Evolutionary conservation across 805 yeast genomes (phyloP).

Genomic region (Lipomyces kockii): DNA sequence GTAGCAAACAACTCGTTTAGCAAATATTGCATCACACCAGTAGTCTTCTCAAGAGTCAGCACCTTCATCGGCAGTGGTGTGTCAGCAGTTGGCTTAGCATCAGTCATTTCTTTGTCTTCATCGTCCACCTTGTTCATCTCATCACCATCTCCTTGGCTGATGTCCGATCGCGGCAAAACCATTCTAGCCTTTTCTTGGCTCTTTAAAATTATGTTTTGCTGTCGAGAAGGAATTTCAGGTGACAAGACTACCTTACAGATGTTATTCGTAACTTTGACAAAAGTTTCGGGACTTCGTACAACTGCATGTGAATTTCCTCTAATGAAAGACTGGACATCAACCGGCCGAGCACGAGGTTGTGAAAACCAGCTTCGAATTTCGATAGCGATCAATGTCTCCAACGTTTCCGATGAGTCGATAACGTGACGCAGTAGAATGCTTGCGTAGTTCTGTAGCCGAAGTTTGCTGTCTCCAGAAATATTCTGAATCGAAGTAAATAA

Average conservation of each 20-base stretch:
- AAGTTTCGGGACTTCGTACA: slow-evolving; percentile 55
- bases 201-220: slow-evolving; percentile 28
- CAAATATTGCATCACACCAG: slow-evolving; percentile 68
- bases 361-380: slow-evolving; percentile 56
- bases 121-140: slow-evolving; percentile 29
- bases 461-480: slow-evolving; percentile 47
- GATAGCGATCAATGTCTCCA: slow-evolving; percentile 55
- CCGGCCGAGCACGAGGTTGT: slow-evolving; percentile 38
- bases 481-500: slow-evolving; percentile 53
- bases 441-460: slow-evolving; percentile 53
- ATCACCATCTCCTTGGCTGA: neutral
- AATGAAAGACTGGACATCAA: slow-evolving; percentile 47
- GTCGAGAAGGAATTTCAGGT: slow-evolving; percentile 16
- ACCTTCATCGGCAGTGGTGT: slow-evolving; percentile 24
- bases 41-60: slow-evolving; percentile 37
- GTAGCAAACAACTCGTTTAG: slow-evolving; percentile 66
- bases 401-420: slow-evolving; percentile 60
- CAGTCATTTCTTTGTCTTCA: slow-evolving; percentile 29
- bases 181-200: slow-evolving; percentile 8
- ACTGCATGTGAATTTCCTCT: slow-evolving; percentile 35
- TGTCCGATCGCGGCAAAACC: slow-evolving; percentile 13
- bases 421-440: slow-evolving; percentile 67
- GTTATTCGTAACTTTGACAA: slow-evolving; percentile 49
- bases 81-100: slow-evolving; percentile 45
- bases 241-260: slow-evolving; percentile 36